phyloP scores from a whole-genome alignment of 352 stramenopile genomes.

The Aphanomyces cochlioides region DNA sequence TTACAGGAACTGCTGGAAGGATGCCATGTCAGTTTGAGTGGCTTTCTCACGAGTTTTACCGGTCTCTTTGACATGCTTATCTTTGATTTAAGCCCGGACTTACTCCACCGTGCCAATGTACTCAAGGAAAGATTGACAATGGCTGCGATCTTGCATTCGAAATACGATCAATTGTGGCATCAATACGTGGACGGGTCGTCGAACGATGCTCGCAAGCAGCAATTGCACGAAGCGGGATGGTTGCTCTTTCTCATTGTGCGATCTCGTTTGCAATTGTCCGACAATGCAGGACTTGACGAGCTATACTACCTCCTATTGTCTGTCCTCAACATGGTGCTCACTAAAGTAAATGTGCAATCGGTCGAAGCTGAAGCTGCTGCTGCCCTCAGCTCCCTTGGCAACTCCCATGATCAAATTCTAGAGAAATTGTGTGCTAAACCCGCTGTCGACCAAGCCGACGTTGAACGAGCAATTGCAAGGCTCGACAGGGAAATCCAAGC shows the following conservation, averaged over 20 bases:
- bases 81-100: conserved; percentile 50
- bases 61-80: conserved; percentile 78
- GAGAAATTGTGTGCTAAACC: conserved; percentile 48
- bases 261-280: conserved; percentile 35
- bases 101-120: conserved; percentile 61
- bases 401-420: conserved; percentile 35
- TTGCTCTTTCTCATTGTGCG: conserved; percentile 67
- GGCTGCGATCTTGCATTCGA: conserved; percentile 67
- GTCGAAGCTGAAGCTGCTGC: conserved; percentile 77
- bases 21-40: conserved; percentile 47
- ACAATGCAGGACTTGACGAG: conserved; percentile 58
- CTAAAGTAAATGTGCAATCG: conserved; percentile 39
- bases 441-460: conserved; percentile 45
- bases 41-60: conserved; percentile 67
- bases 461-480: conserved; percentile 41
- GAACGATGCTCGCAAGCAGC: conserved; percentile 32
- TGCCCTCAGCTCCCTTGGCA: conserved; percentile 66
- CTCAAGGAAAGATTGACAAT: conserved; percentile 81
- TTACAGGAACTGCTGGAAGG: conserved; percentile 16
- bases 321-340: conserved; percentile 63
- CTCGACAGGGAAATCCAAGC: conserved; percentile 45
- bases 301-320: conserved; percentile 76
- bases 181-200: conserved; percentile 17
- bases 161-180: conserved; percentile 67
- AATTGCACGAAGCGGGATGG: conserved; percentile 67